Base-by-base conservation (phyloP, 257 asterid species). In the Nicotiana benthamiana region DNA sequence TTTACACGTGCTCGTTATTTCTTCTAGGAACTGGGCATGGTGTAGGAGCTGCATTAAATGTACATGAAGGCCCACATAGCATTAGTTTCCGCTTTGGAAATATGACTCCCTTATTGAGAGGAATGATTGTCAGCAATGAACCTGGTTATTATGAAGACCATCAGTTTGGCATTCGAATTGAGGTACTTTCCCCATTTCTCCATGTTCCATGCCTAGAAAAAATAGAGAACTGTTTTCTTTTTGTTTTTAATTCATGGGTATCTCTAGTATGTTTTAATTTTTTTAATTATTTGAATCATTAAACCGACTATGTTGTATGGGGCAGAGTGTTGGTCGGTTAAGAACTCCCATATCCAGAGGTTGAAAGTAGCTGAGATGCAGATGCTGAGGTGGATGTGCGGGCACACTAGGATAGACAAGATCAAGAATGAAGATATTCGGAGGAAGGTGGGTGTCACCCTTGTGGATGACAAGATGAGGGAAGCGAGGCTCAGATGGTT, bases 61-160 rank as follows among this genome's bases (percentile, higher is more conserved):
- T 96, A 79, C 98, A 96, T 34, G 99, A 96, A 90, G 99, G 99
- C 82, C 99, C 99, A 84, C 99, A 96, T 82, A 92, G 99, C 83
- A 96, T 96, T 86, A 96, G 97, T 89, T 96, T 90, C 84, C 92
- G 99, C 78, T 96, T 90, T 86, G 97, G 98, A 82, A 96, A 96
- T 86, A 89, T 87, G 91, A 92, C 98, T 66, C 97, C 98, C 4
- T 87, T 96, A 88, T 80, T 92, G 89, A 87, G 87, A 89, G 97
- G 98, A 92, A 96, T 96, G 99, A 87, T 96, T 85, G 92, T 96
- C 75, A 96, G 99, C 89, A 96, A 96, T 86, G 99, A 96, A 88
- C 99, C 99, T 24, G 98, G 99, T 75, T 96, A 96, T 86, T 96
- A 96, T 85, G 97, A 96, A 86, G 99, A 96, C 85, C 97, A 92